These are phyloP conservation scores for Hypsizygus marmoreus DNA, from an alignment of 768 basidiomycete species.

Conservation along the genomic window DNA sequence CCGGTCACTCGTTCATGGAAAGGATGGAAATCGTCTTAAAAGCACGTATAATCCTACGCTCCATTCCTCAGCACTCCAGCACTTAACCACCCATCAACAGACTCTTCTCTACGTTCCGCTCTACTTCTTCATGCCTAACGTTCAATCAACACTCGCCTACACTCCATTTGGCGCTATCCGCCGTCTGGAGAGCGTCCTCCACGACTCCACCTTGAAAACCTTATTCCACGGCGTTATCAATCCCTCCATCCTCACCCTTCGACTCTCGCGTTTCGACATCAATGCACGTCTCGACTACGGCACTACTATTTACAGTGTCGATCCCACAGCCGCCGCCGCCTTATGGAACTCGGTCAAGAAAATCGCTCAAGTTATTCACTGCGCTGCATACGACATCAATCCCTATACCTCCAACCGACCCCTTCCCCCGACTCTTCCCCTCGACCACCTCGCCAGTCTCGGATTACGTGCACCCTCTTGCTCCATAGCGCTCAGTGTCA, in stretches of 20 bases:
- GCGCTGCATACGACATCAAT: neutral
- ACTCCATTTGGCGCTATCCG: too few species aligned
- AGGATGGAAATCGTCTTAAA: too few species aligned
- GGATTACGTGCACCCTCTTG: neutral
- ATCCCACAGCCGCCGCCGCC: neutral
- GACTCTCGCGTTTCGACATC: neutral
- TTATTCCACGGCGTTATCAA: neutral
- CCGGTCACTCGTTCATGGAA: too few species aligned
- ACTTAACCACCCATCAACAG: too few species aligned
- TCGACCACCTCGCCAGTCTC: neutral
- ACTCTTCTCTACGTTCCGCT: too few species aligned
- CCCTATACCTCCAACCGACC: neutral
- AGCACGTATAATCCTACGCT: too few species aligned
- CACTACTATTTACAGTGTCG: neutral
- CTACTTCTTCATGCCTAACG: neutral
- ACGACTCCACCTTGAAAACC: neutral
- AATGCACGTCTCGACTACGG: neutral
- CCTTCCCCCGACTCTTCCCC: neutral
- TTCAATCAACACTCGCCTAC: too few species aligned
- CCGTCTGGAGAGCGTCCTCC: too few species aligned
- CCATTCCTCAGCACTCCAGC: too few species aligned
- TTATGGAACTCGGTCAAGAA: conserved; percentile 1
- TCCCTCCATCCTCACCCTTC: too few species aligned
- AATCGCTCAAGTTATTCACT: neutral
- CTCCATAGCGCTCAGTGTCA: too few species aligned